Evolutionary conservation across 176 grass and related monocot species (phyloP), one percentile per base, ranked within the genome.

Genomic region (Carex cristatella): DNA sequence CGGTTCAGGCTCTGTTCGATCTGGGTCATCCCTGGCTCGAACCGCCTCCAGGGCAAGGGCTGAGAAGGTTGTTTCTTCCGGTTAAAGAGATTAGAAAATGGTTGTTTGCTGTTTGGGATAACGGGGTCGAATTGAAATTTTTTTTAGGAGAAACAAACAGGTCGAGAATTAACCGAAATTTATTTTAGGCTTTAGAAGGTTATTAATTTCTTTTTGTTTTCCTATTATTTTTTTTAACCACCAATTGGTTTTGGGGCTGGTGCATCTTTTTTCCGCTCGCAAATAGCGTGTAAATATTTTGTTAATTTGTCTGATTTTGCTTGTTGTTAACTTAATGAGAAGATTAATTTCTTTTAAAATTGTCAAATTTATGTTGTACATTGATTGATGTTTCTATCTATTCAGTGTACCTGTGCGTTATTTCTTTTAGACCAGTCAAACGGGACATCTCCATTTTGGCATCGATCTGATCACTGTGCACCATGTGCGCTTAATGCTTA

Each of bases 91-190:
- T 63, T 27, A 13, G 60, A 48, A 40, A 48, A 40, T 81, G 79
- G 59, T 33, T 32, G 32, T 59, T 73, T 58, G 57, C 3, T 73
- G 33, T 28, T 3, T 3, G 0, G 54, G 73, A 60, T 85, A 60
- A 58, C 61, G 66, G 46, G 46, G 63, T 46, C 53, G 13, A n/a
- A 67, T 72, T 10, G 44, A 9, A 71, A 56, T 89, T 90, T 87
- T 87, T 87, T 90, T 87, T 87, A 67, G 53, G 76, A 58, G 18
- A 81, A 10, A 9, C 19, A 81, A 10, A 9, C 19, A 80, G 66
- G 49, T 38, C 84, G 79, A 89, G 84, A 95, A 92, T 95, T 92
- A 84, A 90, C 88, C 81, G 30, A 63, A 85, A 12, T 81, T 87
- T 63, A 18, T 69, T 19, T 14, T 56, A 1, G 13, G 38, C 0